A percentile compares a stretch with the other conserved stretches of the same genome.
These are phyloP conservation scores for Annulohypoxylon stygium DNA, from an alignment of 495 filamentous ascomycete species.

Conservation along the genomic window DNA sequence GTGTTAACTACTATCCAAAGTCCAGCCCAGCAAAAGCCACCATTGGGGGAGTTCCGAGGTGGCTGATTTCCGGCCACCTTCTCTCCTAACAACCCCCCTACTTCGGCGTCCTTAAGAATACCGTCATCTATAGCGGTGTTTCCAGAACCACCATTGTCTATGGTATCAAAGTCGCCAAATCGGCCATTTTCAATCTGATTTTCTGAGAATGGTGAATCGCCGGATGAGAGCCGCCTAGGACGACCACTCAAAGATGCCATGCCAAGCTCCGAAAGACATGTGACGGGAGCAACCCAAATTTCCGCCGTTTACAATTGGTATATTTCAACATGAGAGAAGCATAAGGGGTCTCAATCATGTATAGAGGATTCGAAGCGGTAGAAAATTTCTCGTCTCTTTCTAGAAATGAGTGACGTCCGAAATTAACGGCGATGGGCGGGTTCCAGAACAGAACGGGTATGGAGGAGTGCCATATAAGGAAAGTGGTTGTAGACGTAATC, in stretches of 20 bases:
- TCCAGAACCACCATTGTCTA: conserved; percentile 43
- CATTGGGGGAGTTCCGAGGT: conserved; percentile 34
- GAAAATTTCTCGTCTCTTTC: neutral
- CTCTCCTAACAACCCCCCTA: conserved; percentile 53
- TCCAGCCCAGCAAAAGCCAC: conserved; percentile 52
- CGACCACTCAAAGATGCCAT: conserved; percentile 47
- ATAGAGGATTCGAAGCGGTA: neutral
- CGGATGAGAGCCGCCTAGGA: conserved; percentile 50
- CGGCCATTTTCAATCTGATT: conserved; percentile 45
- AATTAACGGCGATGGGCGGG: conserved; percentile 16
- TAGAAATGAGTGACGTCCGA: conserved; percentile 8
- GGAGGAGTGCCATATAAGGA: conserved; percentile 12
- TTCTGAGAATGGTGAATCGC: conserved; percentile 55
- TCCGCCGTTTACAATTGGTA: conserved; percentile 28
- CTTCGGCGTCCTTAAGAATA: conserved; percentile 52
- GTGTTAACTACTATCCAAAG: conserved; percentile 72
- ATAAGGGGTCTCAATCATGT: neutral
- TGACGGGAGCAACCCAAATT: conserved; percentile 33
- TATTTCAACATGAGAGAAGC: conserved; percentile 22
- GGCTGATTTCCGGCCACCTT: conserved; percentile 44
- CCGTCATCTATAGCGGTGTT: conserved; percentile 46
- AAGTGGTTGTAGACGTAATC: conserved; percentile 17
- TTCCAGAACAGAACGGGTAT: conserved; percentile 16
- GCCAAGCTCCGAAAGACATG: conserved; percentile 24
- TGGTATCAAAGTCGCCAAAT: conserved; percentile 38